Conservation (phyloP, 768 basidiomycete genomes). For the Termitomyces sp. region DNA sequence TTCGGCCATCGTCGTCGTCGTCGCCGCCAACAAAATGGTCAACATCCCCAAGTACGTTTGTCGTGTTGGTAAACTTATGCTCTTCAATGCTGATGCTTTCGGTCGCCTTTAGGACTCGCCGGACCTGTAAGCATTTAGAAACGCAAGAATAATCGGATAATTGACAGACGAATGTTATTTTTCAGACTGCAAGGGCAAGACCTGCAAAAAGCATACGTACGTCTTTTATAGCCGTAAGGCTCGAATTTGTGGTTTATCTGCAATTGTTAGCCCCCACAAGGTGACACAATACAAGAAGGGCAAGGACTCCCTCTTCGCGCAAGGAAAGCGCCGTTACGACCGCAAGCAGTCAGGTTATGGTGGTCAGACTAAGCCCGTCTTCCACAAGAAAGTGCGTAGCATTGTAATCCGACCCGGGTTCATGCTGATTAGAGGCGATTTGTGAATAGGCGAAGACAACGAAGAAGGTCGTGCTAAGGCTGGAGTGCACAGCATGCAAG, state of each 20-base stretch:
- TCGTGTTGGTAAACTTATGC: not conserved
- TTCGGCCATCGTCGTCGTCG: conserved; percentile 33
- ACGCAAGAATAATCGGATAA: not conserved
- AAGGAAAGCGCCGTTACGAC: conserved; percentile 99
- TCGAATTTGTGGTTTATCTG: not conserved
- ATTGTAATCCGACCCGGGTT: not conserved
- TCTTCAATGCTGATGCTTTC: conserved; percentile 11
- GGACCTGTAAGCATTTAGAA: conserved; percentile 76
- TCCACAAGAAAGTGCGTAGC: conserved; percentile 93
- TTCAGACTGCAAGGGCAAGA: conserved; percentile 91
- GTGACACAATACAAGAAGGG: conserved; percentile 99
- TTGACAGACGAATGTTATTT: conserved; percentile 5
- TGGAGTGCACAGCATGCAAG: conserved; percentile 98
- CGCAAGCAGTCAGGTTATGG: conserved; percentile 98
- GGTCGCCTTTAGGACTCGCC: conserved; percentile 64
- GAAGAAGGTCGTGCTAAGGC: conserved; percentile 97
- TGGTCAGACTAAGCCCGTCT: conserved; percentile 99
- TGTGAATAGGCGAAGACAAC: conserved; percentile 84
- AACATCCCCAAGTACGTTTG: conserved; percentile 87
- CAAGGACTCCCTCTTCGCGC: conserved; percentile 95
- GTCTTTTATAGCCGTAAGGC: conserved; percentile 23
- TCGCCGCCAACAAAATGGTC: conserved; percentile 69
- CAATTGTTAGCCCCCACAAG: conserved; percentile 82
- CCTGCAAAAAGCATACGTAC: conserved; percentile 96
- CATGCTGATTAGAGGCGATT: not conserved